These are phyloP conservation scores for Termitomyces sp. DNA, from an alignment of 768 basidiomycete species.

Conservation along the genomic window DNA sequence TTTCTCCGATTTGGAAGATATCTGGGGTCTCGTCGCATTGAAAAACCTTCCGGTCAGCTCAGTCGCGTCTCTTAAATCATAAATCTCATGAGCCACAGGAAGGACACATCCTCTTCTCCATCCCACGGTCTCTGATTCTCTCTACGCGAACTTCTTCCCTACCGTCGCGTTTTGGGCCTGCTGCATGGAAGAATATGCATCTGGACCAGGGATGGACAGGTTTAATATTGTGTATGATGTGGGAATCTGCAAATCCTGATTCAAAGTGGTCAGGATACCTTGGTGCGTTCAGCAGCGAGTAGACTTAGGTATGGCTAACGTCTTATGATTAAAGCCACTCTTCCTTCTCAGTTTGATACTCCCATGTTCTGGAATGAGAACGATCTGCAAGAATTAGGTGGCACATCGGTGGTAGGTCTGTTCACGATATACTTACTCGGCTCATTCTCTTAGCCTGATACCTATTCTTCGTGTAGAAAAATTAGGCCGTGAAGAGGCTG, in stretches of 20 bases:
- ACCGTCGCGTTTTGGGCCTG: slow-evolving; percentile 48
- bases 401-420: slow-evolving; percentile 84
- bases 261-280: slow-evolving; percentile 75
- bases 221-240: slow-evolving; percentile 93
- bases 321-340: slow-evolving; percentile 34
- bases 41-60: slow-evolving; percentile 59
- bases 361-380: slow-evolving; percentile 90
- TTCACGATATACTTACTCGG: slow-evolving; percentile 15
- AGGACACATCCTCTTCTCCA: slow-evolving; percentile 71
- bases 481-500: slow-evolving; percentile 80
- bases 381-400: slow-evolving; percentile 70
- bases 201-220: slow-evolving; percentile 79
- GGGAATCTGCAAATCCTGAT: slow-evolving; percentile 64
- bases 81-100: slow-evolving; percentile 37
- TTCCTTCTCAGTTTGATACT: slow-evolving; percentile 75
- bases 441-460: slow-evolving; percentile 1
- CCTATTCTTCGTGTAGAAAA: slow-evolving; percentile 48
- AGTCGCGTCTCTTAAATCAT: not conserved
- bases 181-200: slow-evolving; percentile 55
- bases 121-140: slow-evolving; percentile 74
- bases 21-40: slow-evolving; percentile 72
- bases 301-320: not conserved
- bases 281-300: slow-evolving; percentile 31
- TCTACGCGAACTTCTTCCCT: slow-evolving; percentile 74
- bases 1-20: slow-evolving; percentile 48